Conservation (phyloP, 1,139 yeast species). For the Saccharomyces hybrid region DNA sequence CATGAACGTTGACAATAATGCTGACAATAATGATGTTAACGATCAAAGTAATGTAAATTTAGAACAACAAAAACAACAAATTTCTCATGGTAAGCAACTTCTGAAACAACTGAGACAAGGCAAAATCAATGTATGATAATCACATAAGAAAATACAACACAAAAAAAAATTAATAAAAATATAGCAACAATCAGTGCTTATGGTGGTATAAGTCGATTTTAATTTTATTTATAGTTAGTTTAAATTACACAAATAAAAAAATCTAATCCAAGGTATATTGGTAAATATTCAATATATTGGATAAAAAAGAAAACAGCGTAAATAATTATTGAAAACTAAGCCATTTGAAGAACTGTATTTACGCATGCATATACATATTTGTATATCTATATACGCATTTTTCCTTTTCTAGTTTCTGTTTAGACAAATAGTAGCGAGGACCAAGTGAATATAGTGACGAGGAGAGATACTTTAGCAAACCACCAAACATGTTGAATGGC, state of each 20-base stretch:
- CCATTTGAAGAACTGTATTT: background rate
- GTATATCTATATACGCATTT: background rate
- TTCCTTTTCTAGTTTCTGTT: background rate
- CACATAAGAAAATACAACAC: background rate
- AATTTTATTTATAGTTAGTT: background rate
- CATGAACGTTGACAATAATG: background rate
- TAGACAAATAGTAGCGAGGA: slow-evolving; percentile 12
- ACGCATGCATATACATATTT: background rate
- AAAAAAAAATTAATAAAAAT: background rate
- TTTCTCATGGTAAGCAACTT: slow-evolving; percentile 28
- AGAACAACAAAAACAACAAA: slow-evolving; percentile 4
- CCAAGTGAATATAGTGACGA: slow-evolving; percentile 36
- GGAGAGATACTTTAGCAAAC: slow-evolving; percentile 59
- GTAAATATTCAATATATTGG: too few species aligned
- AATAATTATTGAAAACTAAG: background rate
- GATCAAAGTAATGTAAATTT: slow-evolving; percentile 1
- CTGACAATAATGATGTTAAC: background rate
- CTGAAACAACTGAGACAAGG: slow-evolving; percentile 27
- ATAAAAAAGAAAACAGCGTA: too few species aligned
- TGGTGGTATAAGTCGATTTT: background rate
- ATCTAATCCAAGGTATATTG: background rate
- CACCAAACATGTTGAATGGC: slow-evolving; percentile 94
- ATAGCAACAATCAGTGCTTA: background rate
- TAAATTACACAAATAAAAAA: background rate
- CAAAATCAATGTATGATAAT: slow-evolving; percentile 4